Base-by-base conservation (phyloP, 1,139 yeast genomes). In the Taphrina communis region DNA sequence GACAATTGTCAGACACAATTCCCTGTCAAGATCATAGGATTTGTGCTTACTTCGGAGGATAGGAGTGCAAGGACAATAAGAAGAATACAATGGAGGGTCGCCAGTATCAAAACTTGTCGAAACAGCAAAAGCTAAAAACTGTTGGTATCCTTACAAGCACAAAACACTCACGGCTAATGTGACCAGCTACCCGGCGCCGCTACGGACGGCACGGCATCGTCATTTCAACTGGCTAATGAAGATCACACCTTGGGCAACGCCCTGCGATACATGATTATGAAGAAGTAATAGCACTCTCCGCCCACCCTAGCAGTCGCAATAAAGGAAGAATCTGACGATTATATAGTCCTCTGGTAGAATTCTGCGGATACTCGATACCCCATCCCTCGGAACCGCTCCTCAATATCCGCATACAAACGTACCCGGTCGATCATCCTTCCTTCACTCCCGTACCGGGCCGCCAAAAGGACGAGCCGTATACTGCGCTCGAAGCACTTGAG, bases 341-440 rank as follows among this genome's bases (percentile, higher is more conserved):
- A 4, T 12, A 21, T 60, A 78, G 81, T 80, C 97, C 97, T 51
- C 96, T 92, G 74, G 98, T 94, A 44, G 99, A 94, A 77, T 94
- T 95, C 78, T 94, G 98, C 77, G 99, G 99, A 70, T 94, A 94
- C 80, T 90, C 97, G 63, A 95, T 94, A 72, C 99, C 99, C n/a
- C 99, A 94, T 80, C 99, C 99, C 39, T 90, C 97, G 46, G 99
- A 95, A 79, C 85, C 91, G 71, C 89, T 90, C 75, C 81, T 94
- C 80, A 92, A 95, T 80, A 78, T 94, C 70, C 86, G 99, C 80
- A 91, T 94, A 73, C 99, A 94, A 80, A 95, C 99, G 0, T 93
- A 92, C 97, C 95, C 62, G 77, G 17, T 51, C 48, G 52, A 38
- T 42, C 46, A 19, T 19, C 44, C 51, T 19, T 59, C 41, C 25